phyloP scores from a whole-genome alignment of 148 eudicot species.

The Fagopyrum tataricum region DNA sequence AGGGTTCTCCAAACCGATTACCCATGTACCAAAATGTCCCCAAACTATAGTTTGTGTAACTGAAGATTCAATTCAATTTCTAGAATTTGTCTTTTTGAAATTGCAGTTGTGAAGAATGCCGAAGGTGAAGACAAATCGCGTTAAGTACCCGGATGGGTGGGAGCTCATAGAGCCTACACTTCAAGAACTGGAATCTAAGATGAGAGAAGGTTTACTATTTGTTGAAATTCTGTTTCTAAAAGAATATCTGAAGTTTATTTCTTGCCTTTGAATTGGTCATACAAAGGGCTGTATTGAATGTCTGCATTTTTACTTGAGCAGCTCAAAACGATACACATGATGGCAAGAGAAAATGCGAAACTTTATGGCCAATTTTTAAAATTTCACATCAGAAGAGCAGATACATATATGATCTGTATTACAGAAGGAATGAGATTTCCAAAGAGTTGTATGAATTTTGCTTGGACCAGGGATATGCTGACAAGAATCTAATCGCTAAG shows the following conservation, averaged over 20 bases:
- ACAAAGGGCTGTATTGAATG: not conserved
- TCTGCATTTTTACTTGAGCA: conserved; percentile 15
- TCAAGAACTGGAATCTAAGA: conserved; percentile 11
- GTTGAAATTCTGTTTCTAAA: not conserved
- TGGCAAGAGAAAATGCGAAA: conserved; percentile 40
- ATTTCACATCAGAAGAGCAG: conserved; percentile 42
- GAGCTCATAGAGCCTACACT: conserved; percentile 14
- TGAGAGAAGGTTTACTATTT: conserved; percentile 9
- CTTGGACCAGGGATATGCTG: conserved; percentile 42
- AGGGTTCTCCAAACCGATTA: not conserved
- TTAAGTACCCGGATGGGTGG: conserved; percentile 14
- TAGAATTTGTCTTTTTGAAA: not conserved
- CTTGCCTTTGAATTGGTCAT: not conserved
- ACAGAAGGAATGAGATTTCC: conserved; percentile 32
- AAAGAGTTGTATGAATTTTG: conserved; percentile 37
- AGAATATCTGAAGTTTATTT: not conserved
- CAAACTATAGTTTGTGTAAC: not conserved
- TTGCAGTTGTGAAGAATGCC: conserved; percentile 11
- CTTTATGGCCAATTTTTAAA: conserved; percentile 42
- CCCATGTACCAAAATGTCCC: not conserved
- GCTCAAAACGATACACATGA: conserved; percentile 37
- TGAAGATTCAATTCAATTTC: no score
- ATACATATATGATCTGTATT: conserved; percentile 31
- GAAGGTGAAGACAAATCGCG: conserved; percentile 13
- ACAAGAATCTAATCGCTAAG: conserved; percentile 38